Conservation (phyloP, 2,329 filamentous ascomycete species). For the Fusarium penzigii region DNA sequence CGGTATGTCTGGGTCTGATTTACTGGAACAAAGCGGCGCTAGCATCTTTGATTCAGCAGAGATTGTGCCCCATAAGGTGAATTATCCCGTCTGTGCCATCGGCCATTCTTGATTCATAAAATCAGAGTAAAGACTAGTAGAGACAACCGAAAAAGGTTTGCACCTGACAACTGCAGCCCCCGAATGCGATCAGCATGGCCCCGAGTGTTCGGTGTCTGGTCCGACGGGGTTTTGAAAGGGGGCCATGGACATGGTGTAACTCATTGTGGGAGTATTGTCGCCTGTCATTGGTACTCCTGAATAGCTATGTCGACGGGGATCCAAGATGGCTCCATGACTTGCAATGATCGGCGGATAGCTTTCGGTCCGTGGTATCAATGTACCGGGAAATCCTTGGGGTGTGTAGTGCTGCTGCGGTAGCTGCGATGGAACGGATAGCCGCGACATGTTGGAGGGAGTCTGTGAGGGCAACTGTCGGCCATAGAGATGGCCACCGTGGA, state of each 20-base stretch:
- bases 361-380: conserved; percentile 24
- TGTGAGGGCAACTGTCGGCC: conserved; percentile 29
- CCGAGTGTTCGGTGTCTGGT: conserved; percentile 19
- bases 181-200: conserved; percentile 24
- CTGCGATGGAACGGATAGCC: conserved; percentile 23
- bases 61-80: too few relatives aligned
- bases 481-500: conserved; percentile 27
- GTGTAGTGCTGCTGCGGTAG: conserved; percentile 26
- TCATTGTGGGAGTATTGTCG: conserved; percentile 23
- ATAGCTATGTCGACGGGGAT: conserved; percentile 27
- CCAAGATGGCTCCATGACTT: conserved; percentile 22
- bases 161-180: conserved; percentile 8
- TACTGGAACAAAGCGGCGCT: too few relatives aligned
- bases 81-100: too few relatives aligned
- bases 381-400: conserved; percentile 21
- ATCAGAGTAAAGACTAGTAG: not conserved
- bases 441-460: conserved; percentile 21
- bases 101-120: too few relatives aligned
- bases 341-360: conserved; percentile 19
- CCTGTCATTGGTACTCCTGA: conserved; percentile 21
- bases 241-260: conserved; percentile 28
- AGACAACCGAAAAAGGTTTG: conserved; percentile 1
- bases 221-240: conserved; percentile 22
- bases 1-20: too few relatives aligned
- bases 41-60: too few relatives aligned